Evolutionary conservation across 2,329 filamentous ascomycete genomes (phyloP), one percentile per base, ranked within the genome.

Genomic region (Clonostachys solani): DNA sequence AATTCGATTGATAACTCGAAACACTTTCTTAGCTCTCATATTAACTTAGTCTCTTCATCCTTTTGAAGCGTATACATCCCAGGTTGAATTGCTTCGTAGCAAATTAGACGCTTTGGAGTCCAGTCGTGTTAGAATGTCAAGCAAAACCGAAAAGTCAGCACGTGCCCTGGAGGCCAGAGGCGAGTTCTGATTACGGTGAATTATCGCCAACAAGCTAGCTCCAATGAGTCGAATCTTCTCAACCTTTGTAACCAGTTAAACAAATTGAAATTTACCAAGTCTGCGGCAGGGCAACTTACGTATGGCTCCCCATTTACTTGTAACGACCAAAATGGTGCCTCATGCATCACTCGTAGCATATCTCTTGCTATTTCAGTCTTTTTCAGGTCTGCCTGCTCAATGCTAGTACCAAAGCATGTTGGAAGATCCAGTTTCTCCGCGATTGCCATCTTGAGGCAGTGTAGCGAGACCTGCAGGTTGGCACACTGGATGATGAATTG

Each of bases 301-400:
- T 66, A 64, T 23, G 67, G 64, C 42, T 71, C 67, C 1, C 67
- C 65, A 16, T 70, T 70, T 4, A 66, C 60, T 33, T 68, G 63
- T 23, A 71, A 44, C 0, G 66, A 60, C 65, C 68, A 72, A 37
- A 72, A 72, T 0, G 70, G 69, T 3, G 67, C 63, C 40, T 67
- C 64, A 2, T 64, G 62, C 29, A 73, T 64, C 1, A 70, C 62
- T 0, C 63, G 57, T 13, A 72, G 37, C 62, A 72, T 69, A 40
- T 71, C 67, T 12, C 66, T 57, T 2, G 69, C 70, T 43, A 73
- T 71, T 42, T 73, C 70, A 1, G 68, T 72, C 49, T 68, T 69
- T 35, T 60, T 52, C 12, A 66, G 36, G 40, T 65, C 61, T 0
- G 62, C 60, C 35, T 65, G 61, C 44, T 65, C 62, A 0, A 59